These are phyloP conservation scores for Malassezia psittaci DNA, from an alignment of 1,284 basidiomycete species.

Conservation along the genomic window DNA sequence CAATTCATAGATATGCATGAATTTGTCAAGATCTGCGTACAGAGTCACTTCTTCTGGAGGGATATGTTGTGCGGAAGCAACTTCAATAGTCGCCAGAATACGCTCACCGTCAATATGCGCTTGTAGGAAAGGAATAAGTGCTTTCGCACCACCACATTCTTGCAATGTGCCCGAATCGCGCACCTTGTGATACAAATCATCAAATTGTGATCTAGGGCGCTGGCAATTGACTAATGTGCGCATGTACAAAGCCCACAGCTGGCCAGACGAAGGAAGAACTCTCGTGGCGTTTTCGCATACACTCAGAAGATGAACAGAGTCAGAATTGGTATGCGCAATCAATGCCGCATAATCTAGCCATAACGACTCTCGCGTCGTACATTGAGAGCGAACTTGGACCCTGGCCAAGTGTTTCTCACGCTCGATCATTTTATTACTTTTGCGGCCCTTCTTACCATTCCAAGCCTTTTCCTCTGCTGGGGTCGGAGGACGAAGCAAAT, in stretches of 20 bases:
- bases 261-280: conserved; percentile 23
- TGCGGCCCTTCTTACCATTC: conserved; percentile 1
- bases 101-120: conserved; percentile 40
- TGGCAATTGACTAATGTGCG: conserved; percentile 24
- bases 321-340: conserved; percentile 10
- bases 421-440: conserved; percentile 13
- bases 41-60: conserved; percentile 18
- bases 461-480: conserved; percentile 6
- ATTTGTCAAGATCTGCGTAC: conserved; percentile 29
- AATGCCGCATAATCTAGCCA: conserved; percentile 34
- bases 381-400: conserved; percentile 14
- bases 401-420: conserved; percentile 18
- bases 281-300: conserved; percentile 22
- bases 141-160: conserved; percentile 12
- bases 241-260: conserved; percentile 27
- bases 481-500: conserved; percentile 16
- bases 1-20: conserved; percentile 36
- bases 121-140: conserved; percentile 27
- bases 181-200: conserved; percentile 22
- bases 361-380: conserved; percentile 22
- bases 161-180: conserved; percentile 19
- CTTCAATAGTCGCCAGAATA: conserved; percentile 21
- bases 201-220: conserved; percentile 26
- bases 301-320: conserved; percentile 22
- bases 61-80: conserved; percentile 16